Conservation (phyloP, 495 filamentous ascomycete genomes). For the Darksidea phi region DNA sequence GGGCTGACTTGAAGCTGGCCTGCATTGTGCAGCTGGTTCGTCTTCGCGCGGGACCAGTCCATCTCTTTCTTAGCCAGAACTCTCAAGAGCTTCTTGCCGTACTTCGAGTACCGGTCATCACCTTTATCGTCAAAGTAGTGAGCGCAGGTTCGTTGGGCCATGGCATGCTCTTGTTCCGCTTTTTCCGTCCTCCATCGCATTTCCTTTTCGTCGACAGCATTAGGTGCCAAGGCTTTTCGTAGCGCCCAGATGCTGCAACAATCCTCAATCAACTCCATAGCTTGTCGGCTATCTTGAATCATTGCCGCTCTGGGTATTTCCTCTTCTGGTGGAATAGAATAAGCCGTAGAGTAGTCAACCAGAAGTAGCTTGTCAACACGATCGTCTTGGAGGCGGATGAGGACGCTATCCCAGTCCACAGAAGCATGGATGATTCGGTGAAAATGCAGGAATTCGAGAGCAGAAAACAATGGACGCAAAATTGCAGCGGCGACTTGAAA, state of each 20-base stretch:
- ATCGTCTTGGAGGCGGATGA: not conserved
- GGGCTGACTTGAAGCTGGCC: too few species aligned
- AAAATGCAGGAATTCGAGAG: constrained; percentile 3
- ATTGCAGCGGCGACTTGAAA: constrained; percentile 4
- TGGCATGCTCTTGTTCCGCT: not conserved
- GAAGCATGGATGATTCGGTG: constrained; percentile 1
- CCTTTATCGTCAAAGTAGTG: too few species aligned
- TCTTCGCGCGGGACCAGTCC: too few species aligned
- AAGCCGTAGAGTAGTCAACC: constrained; percentile 3
- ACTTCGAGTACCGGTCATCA: too few species aligned
- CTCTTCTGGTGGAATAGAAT: not conserved
- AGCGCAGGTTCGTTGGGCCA: not conserved
- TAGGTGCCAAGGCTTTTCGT: not conserved
- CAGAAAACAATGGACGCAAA: constrained; percentile 6
- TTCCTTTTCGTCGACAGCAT: not conserved
- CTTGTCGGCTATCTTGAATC: constrained; percentile 1
- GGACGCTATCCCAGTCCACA: not conserved
- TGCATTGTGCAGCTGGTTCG: too few species aligned
- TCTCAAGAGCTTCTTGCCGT: too few species aligned
- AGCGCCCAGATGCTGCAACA: constrained; percentile 17
- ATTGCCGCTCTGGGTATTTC: not conserved
- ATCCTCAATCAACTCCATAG: constrained; percentile 3
- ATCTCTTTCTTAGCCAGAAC: too few species aligned
- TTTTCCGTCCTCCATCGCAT: not conserved
- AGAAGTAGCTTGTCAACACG: constrained; percentile 4